Evolutionary conservation across 2,329 filamentous ascomycete species (phyloP).

Genomic region (Exophiala sp.): DNA sequence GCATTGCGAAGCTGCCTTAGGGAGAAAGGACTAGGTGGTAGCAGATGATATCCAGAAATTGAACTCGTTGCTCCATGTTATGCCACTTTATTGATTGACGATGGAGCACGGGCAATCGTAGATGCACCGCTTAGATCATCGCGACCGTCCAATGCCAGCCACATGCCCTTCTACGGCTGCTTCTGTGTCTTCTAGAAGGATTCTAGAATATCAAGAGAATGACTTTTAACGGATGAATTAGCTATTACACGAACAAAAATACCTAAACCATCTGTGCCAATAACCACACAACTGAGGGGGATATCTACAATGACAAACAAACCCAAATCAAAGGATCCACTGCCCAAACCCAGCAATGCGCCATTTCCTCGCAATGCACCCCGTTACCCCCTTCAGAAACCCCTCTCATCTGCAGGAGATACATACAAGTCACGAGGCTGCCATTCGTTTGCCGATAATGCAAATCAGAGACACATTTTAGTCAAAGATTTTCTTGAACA

Average conservation of each 20-base stretch:
- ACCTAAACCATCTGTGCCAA: conserved; percentile 6
- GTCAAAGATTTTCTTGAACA: conserved; percentile 56
- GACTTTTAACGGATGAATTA: not conserved
- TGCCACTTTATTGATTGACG: no score
- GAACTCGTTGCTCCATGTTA: no score
- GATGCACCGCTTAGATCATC: no score
- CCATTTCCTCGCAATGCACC: conserved; percentile 21
- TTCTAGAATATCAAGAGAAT: conserved; percentile 26
- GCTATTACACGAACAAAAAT: conserved; percentile 11
- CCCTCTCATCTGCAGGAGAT: not conserved
- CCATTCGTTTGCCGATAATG: not conserved
- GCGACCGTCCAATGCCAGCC: no score
- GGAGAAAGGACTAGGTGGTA: no score
- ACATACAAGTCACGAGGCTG: not conserved
- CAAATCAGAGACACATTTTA: conserved; percentile 20
- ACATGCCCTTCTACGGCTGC: not conserved
- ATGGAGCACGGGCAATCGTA: no score
- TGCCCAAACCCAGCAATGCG: conserved; percentile 21
- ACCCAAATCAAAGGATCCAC: conserved; percentile 16
- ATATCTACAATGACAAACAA: conserved; percentile 26
- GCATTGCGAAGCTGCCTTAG: no score
- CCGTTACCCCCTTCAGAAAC: not conserved
- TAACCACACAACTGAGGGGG: conserved; percentile 22
- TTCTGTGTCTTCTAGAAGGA: conserved; percentile 8
- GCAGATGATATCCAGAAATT: no score